phyloP scores from a whole-genome alignment of 2,329 filamentous ascomycete species.

The Pyrenophora seminiperda region DNA sequence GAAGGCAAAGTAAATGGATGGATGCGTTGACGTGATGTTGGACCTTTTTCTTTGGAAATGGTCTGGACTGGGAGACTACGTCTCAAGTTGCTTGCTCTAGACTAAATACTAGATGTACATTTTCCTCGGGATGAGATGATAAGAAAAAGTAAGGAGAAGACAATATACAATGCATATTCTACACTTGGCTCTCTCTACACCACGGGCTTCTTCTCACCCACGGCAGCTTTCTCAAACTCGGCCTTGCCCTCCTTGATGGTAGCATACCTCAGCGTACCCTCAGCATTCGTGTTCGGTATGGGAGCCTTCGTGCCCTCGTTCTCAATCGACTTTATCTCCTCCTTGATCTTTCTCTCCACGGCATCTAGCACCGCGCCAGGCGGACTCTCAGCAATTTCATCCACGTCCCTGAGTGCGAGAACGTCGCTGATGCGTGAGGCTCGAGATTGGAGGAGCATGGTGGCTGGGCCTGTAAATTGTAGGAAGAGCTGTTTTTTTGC shows the following conservation, averaged over 20 bases:
- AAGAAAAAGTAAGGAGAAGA: too few relatives aligned
- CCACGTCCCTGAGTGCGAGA: slow-evolving; percentile 77
- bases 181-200: slow-evolving; percentile 15
- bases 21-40: too few relatives aligned
- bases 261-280: slow-evolving; percentile 30
- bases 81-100: too few relatives aligned
- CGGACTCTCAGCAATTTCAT: slow-evolving; percentile 85
- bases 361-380: slow-evolving; percentile 71
- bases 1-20: slow-evolving; percentile 40
- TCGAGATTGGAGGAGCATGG: slow-evolving; percentile 86
- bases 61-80: too few relatives aligned
- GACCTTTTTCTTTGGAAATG: too few relatives aligned
- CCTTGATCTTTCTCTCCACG: slow-evolving; percentile 40
- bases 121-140: too few relatives aligned
- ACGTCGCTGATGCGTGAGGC: slow-evolving; percentile 78
- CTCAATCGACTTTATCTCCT: slow-evolving; percentile 44
- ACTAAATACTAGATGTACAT: too few relatives aligned
- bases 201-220: slow-evolving; percentile 12
- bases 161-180: too few relatives aligned
- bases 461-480: slow-evolving; percentile 84
- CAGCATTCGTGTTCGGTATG: slow-evolving; percentile 21
- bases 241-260: slow-evolving; percentile 38
- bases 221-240: slow-evolving; percentile 30
- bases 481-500: slow-evolving; percentile 77
- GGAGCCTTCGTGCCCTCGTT: slow-evolving; percentile 23